These are phyloP conservation scores for Mallotus nudiflorus DNA, from an alignment of 345 rosid genomes.

Conservation along the genomic window DNA sequence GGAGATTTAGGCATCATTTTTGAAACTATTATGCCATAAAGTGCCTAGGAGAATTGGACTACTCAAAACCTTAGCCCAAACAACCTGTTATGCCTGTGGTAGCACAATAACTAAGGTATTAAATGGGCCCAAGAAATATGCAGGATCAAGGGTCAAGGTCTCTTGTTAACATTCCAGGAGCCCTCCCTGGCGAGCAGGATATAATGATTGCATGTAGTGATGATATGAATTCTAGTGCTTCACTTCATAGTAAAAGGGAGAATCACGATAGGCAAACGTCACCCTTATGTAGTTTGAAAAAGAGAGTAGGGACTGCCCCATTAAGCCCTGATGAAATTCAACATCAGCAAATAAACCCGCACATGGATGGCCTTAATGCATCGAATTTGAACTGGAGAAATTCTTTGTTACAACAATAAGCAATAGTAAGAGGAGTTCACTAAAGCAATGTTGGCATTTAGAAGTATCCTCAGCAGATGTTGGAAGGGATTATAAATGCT, in stretches of 20 bases:
- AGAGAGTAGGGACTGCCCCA: conserved; percentile 54
- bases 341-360: conserved; percentile 62
- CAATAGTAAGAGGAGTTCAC: conserved; percentile 59
- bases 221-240: conserved; percentile 47
- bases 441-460: conserved; percentile 56
- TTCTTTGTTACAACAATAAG: conserved; percentile 53
- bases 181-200: conserved; percentile 67
- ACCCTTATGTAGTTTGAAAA: conserved; percentile 57
- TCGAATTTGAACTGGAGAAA: conserved; percentile 69
- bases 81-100: conserved; percentile 47
- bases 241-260: conserved; percentile 69
- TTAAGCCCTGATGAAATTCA: conserved; percentile 63
- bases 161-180: conserved; percentile 45
- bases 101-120: conserved; percentile 59
- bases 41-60: conserved; percentile 53
- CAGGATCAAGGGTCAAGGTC: conserved; percentile 64
- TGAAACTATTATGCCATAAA: conserved; percentile 54
- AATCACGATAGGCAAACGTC: conserved; percentile 65
- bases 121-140: conserved; percentile 52
- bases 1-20: conserved; percentile 49
- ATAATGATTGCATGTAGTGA: conserved; percentile 59
- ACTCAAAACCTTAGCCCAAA: conserved; percentile 58
- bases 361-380: conserved; percentile 61
- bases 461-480: conserved; percentile 66
- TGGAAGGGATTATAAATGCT: conserved; percentile 68